phyloP scores from a whole-genome alignment of 306 rosid species.

The Dicorynia guianensis region DNA sequence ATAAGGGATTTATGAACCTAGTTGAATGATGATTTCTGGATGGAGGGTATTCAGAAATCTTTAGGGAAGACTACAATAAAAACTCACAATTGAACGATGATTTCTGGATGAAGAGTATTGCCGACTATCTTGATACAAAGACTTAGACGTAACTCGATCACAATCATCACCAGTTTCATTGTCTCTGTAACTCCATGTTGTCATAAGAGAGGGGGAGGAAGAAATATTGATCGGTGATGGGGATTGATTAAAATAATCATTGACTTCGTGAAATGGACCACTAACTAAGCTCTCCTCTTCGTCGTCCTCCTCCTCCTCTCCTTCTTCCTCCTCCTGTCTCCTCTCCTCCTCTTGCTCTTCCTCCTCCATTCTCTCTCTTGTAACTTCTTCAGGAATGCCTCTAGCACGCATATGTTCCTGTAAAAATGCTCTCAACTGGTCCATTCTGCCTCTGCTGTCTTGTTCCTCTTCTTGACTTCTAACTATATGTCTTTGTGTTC shows the following conservation, averaged over 20 bases:
- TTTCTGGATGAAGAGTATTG: conserved; percentile 48
- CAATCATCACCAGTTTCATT: conserved; percentile 69
- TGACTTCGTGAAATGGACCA: conserved; percentile 54
- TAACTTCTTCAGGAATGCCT: conserved; percentile 37
- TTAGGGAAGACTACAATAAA: background rate
- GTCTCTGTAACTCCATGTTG: conserved; percentile 76
- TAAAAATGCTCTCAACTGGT: conserved; percentile 39
- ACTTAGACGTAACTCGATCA: conserved; percentile 49
- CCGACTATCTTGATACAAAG: conserved; percentile 34
- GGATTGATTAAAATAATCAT: conserved; percentile 57
- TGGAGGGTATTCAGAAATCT: background rate
- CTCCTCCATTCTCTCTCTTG: background rate
- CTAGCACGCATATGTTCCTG: conserved; percentile 35
- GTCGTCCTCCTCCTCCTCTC: conserved; percentile 17
- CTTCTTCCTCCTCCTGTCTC: conserved; percentile 34
- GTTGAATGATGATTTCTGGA: too few species aligned
- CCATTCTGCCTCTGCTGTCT: conserved; percentile 40
- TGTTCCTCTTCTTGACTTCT: conserved; percentile 47
- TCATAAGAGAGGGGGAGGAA: conserved; percentile 53
- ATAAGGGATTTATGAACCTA: background rate
- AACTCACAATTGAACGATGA: conserved; percentile 64
- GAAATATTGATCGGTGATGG: conserved; percentile 48
- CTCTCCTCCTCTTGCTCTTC: conserved; percentile 44
- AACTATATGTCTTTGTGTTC: conserved; percentile 48
- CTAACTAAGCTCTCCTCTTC: conserved; percentile 50